These are phyloP conservation scores for Cercospora nicotianae DNA, from an alignment of 2,329 filamentous ascomycete species.

Conservation along the genomic window DNA sequence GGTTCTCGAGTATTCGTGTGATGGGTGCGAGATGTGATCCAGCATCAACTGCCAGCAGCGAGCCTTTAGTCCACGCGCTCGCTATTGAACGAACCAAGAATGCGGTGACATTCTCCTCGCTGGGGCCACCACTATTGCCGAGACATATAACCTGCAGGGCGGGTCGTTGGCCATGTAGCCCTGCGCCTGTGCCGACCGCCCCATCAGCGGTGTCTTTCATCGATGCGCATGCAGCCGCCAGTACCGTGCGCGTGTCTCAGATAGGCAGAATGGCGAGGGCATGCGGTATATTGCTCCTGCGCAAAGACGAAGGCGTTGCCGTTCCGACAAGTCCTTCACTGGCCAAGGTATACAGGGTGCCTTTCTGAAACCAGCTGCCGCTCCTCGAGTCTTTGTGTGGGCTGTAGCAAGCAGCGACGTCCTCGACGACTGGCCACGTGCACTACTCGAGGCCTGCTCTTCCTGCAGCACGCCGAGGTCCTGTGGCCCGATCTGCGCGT, in stretches of 20 bases:
- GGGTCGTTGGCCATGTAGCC: conserved; percentile 40
- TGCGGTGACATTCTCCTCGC: conserved; percentile 85
- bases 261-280: conserved; percentile 7
- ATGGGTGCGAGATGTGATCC: conserved; percentile 88
- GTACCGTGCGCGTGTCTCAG: conserved; percentile 23
- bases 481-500: conserved; percentile 3
- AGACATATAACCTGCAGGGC: conserved; percentile 52
- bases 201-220: conserved; percentile 46
- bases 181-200: conserved; percentile 35
- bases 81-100: conserved; percentile 81
- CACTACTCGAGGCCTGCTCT: not conserved
- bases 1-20: conserved; percentile 67
- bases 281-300: conserved; percentile 6
- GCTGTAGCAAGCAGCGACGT: conserved; percentile 11
- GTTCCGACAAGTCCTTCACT: not conserved
- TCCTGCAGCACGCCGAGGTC: conserved; percentile 8
- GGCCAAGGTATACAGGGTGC: not conserved
- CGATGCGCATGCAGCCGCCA: conserved; percentile 35
- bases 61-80: conserved; percentile 77
- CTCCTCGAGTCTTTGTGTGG: conserved; percentile 11
- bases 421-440: conserved; percentile 18
- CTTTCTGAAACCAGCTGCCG: conserved; percentile 2
- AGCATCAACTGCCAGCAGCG: conserved; percentile 87
- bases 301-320: not conserved
- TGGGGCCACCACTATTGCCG: conserved; percentile 84